These are phyloP conservation scores for Periconia macrospinosa DNA, from an alignment of 2,329 filamentous ascomycete genomes.

Conservation along the genomic window DNA sequence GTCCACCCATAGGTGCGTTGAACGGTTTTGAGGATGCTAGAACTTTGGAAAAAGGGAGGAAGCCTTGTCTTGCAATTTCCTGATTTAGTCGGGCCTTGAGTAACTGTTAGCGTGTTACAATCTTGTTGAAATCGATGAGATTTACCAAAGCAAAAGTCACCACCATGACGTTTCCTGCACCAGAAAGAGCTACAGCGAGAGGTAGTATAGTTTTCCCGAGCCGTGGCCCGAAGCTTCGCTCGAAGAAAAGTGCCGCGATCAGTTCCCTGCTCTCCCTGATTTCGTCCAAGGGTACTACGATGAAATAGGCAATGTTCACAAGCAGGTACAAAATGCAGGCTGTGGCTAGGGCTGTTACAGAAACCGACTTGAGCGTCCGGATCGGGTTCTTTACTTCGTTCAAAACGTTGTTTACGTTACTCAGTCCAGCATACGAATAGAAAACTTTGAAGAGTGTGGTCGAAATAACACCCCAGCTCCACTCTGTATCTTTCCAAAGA, in stretches of 20 bases:
- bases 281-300: conserved; percentile 68
- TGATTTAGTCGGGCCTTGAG: conserved; percentile 69
- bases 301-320: conserved; percentile 65
- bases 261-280: conserved; percentile 68
- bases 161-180: conserved; percentile 72
- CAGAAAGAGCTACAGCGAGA: conserved; percentile 67
- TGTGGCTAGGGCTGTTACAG: conserved; percentile 61
- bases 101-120: not conserved
- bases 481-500: conserved; percentile 67
- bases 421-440: conserved; percentile 69
- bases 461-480: conserved; percentile 69
- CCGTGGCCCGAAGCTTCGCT: conserved; percentile 61
- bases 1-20: conserved; percentile 66
- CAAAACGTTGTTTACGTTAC: conserved; percentile 70
- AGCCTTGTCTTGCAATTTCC: conserved; percentile 71
- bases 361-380: conserved; percentile 64
- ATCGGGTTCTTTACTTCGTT: conserved; percentile 72
- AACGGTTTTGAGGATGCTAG: conserved; percentile 69
- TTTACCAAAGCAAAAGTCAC: conserved; percentile 67
- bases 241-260: conserved; percentile 69
- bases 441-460: conserved; percentile 69
- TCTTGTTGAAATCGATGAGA: not conserved
- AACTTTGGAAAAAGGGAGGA: conserved; percentile 64
- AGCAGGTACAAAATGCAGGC: conserved; percentile 68
- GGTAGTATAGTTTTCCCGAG: conserved; percentile 63